Conservation (phyloP, 352 stramenopile genomes). For the Globisporangium solare region DNA sequence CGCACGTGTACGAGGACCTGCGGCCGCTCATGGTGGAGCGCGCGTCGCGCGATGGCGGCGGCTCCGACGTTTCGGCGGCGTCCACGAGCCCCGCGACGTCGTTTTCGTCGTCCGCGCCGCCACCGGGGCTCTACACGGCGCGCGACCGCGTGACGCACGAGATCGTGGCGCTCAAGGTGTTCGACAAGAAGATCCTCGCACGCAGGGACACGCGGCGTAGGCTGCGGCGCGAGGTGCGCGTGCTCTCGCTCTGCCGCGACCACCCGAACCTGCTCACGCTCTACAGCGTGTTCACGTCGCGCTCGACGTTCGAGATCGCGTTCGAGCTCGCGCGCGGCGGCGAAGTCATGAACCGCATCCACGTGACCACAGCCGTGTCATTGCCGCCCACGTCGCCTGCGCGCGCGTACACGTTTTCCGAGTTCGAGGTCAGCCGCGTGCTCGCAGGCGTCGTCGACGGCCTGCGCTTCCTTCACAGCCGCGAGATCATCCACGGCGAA, state of each 20-base stretch:
- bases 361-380: not conserved
- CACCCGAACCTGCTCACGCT: conserved; percentile 68
- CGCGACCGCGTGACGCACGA: conserved; percentile 53
- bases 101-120: not conserved
- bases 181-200: conserved; percentile 44
- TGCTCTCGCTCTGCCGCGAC: conserved; percentile 39
- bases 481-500: conserved; percentile 55
- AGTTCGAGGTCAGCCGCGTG: conserved; percentile 53
- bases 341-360: conserved; percentile 46
- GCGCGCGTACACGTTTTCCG: conserved; percentile 26
- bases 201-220: conserved; percentile 37
- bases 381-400: not conserved
- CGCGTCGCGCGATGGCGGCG: conserved; percentile 8
- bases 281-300: conserved; percentile 48
- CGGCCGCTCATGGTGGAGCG: conserved; percentile 28
- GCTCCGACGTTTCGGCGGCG: not conserved
- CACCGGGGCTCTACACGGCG: conserved; percentile 60
- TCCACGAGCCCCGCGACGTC: not conserved
- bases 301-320: conserved; percentile 56
- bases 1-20: conserved; percentile 48
- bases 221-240: conserved; percentile 64
- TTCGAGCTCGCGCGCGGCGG: conserved; percentile 73
- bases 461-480: conserved; percentile 52
- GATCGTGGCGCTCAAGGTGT: conserved; percentile 68
- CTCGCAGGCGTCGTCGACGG: conserved; percentile 37